Conservation (phyloP, 2,329 filamentous ascomycete genomes). For the Xylariaceae sp. region DNA sequence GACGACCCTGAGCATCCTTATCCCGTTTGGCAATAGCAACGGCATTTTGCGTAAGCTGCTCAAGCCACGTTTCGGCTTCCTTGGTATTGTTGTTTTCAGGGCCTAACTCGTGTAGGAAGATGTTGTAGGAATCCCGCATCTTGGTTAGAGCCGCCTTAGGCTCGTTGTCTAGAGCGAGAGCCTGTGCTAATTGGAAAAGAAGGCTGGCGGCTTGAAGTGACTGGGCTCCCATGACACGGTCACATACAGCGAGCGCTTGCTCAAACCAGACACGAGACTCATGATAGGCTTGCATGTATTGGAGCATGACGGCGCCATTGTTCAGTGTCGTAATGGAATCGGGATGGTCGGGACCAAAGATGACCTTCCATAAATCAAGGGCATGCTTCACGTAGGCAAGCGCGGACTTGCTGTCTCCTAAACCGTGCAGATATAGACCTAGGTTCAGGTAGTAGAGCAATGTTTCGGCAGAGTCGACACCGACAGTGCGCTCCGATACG, state of each 20-base stretch:
- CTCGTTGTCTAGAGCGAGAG: constrained; percentile 90
- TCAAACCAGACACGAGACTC: constrained; percentile 97
- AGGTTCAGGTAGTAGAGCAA: constrained; percentile 94
- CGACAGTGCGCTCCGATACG: constrained; percentile 88
- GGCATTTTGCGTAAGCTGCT: constrained; percentile 92
- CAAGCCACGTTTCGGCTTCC: constrained; percentile 93
- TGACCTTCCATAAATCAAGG: constrained; percentile 91
- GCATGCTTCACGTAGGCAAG: constrained; percentile 87
- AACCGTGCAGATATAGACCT: constrained; percentile 86
- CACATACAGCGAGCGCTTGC: constrained; percentile 80
- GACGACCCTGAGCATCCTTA: constrained; percentile 73
- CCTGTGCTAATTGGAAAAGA: constrained; percentile 94
- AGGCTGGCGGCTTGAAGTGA: constrained; percentile 92
- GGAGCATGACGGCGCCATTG: constrained; percentile 97
- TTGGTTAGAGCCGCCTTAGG: constrained; percentile 83
- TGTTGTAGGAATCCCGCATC: constrained; percentile 96
- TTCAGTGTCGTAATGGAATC: constrained; percentile 98
- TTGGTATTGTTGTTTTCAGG: constrained; percentile 94
- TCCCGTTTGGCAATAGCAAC: constrained; percentile 91
- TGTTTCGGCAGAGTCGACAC: constrained; percentile 89
- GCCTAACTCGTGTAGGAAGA: constrained; percentile 84
- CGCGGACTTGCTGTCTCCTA: constrained; percentile 83
- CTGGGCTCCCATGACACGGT: constrained; percentile 80
- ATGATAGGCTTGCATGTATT: constrained; percentile 88
- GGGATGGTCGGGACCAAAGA: constrained; percentile 88